A percentile compares a stretch with the other conserved stretches of the same genome.
Conservation (phyloP, 768 basidiomycete genomes). For the Serendipita sp. region DNA sequence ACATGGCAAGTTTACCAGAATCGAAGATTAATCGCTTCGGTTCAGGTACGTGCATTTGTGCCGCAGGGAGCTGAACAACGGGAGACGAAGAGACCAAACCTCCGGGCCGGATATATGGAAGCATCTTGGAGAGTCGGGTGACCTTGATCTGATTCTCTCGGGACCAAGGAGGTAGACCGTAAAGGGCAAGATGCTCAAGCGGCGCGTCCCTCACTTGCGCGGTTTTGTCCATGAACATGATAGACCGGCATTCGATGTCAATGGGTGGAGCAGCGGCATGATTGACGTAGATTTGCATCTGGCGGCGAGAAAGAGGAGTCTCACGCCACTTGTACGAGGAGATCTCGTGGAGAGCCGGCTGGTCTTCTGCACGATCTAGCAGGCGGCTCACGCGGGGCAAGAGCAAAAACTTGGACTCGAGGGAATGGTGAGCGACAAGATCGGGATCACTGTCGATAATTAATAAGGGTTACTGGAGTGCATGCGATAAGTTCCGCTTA, state of each 20-base stretch:
- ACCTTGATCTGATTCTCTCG: slow-evolving; percentile 43
- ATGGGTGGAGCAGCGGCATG: slow-evolving; percentile 76
- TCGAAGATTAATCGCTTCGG: slow-evolving; percentile 90
- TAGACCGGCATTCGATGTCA: slow-evolving; percentile 50
- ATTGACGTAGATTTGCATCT: slow-evolving; percentile 76
- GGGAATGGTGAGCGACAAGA: slow-evolving; percentile 29
- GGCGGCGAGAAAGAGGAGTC: slow-evolving; percentile 70
- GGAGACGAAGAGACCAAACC: slow-evolving; percentile 61
- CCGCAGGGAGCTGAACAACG: slow-evolving; percentile 55
- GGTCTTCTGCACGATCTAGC: slow-evolving; percentile 25
- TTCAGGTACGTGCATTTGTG: slow-evolving; percentile 86
- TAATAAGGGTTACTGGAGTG: no score
- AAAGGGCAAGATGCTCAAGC: slow-evolving; percentile 60
- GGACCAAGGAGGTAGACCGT: slow-evolving; percentile 60
- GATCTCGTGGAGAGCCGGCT: slow-evolving; percentile 48
- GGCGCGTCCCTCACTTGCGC: slow-evolving; percentile 45
- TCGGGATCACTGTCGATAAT: slow-evolving; percentile 34
- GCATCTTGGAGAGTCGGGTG: slow-evolving; percentile 27
- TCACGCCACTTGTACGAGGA: slow-evolving; percentile 42
- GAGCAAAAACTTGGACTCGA: slow-evolving; percentile 24
- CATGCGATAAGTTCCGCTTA: no score
- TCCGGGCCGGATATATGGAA: slow-evolving; percentile 45
- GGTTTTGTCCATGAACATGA: slow-evolving; percentile 65
- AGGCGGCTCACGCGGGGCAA: slow-evolving; percentile 17
- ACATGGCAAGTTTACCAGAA: slow-evolving; percentile 84